Base-by-base conservation (phyloP, 2,329 filamentous ascomycete species). In the Talaromyces pinophilus region DNA sequence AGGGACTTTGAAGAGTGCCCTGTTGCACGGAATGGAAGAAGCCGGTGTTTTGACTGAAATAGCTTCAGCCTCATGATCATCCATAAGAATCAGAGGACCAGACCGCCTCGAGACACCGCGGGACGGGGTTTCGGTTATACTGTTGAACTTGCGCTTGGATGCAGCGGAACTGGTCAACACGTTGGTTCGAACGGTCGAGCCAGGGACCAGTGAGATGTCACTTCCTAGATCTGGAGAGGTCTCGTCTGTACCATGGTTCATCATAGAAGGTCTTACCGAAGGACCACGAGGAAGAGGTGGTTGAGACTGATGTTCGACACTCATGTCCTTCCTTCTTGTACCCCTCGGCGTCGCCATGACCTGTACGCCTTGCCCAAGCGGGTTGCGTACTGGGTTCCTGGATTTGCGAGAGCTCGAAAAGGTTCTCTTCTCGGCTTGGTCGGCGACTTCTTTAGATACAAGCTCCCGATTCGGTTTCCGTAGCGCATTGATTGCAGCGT, bases 321-420 rank as follows among this genome's bases (percentile, higher is more conserved):
- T 55, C 69, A 70, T 67, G 55, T 80, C 74, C 64, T 71, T 77
- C 70, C 74, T 77, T 35, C 78, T 75, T 59, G 74, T 73, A 8
- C 75, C 75, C 63, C 75, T 79, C 4, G 82, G 82, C 4, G 82
- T 84, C 19, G 81, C 82, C 72, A 81, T 82, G 64, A 84, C 82
- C 70, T 83, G 82, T 25, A 83, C 79, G 7, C 79, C 77, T 69
- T 81, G 77, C 11, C 76, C 78, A 10, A 76, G 70, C 1, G 77
- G 77, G 68, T 80, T 81, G 2, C 79, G 76, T 3, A 78, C 75
- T 1, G 79, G 79, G 62, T 82, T 77, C 59, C 78, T 81, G 13
- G 77, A 68, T 63, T 80, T 81, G 15, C 78, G 75, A 48, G 76
- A 73, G 67, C 70, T 70, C 4, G 72, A 70, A n/a, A 60, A 72